Conservation (phyloP, 1,284 basidiomycete genomes). For the Microstroma glucosiphilum region DNA sequence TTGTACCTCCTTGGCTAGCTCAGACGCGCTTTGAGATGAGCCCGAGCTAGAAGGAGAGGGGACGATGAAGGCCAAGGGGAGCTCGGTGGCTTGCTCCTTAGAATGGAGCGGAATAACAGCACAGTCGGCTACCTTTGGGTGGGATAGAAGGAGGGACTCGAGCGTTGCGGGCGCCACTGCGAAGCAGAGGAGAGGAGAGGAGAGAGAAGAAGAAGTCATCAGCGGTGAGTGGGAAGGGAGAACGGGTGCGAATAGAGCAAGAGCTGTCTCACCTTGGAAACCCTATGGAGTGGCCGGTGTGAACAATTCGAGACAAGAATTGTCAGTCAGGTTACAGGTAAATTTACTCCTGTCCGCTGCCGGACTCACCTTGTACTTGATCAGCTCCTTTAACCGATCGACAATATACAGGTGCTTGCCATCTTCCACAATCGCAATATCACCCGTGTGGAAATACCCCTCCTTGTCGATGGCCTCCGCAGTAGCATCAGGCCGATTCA, state of each 20-base stretch:
- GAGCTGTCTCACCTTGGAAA: background rate
- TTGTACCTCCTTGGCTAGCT: slow-evolving; percentile 24
- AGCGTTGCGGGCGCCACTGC: slow-evolving; percentile 45
- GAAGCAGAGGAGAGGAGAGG: slow-evolving; percentile 4
- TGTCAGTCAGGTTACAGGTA: slow-evolving; percentile 16
- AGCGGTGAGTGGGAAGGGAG: too few relatives aligned
- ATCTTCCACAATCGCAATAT: slow-evolving; percentile 25
- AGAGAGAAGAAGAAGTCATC: too few relatives aligned
- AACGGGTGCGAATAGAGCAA: too few relatives aligned
- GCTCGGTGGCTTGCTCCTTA: slow-evolving; percentile 51
- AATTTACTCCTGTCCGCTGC: too few relatives aligned
- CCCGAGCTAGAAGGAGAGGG: slow-evolving; percentile 24
- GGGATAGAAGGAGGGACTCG: slow-evolving; percentile 18
- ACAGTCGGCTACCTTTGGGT: slow-evolving; percentile 25
- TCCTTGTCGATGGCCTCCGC: slow-evolving; percentile 63
- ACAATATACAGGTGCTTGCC: slow-evolving; percentile 34
- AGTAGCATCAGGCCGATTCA: slow-evolving; percentile 57
- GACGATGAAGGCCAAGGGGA: slow-evolving; percentile 49
- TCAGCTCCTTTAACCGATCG: slow-evolving; percentile 44
- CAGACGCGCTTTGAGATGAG: slow-evolving; percentile 26
- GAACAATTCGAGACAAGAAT: background rate
- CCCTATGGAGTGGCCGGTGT: background rate
- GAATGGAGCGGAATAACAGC: slow-evolving; percentile 37
- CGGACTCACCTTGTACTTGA: slow-evolving; percentile 40
- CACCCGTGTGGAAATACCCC: slow-evolving; percentile 43